Conservation (phyloP, 2,329 filamentous ascomycete species). For the Beauveria sp. region DNA sequence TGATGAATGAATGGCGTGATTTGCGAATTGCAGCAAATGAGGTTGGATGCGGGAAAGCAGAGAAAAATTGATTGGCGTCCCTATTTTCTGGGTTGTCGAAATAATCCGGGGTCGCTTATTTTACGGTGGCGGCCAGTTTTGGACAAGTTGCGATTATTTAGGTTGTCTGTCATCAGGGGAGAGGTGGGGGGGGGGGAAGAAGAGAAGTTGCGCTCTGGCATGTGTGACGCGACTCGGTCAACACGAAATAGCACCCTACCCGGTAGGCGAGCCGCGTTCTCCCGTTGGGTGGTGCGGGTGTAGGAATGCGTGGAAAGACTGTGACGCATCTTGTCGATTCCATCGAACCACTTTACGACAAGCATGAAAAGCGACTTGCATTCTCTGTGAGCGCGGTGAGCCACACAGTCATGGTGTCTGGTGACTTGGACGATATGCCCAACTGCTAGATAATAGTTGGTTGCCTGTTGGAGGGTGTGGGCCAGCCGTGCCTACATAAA, state of each 20-base stretch:
- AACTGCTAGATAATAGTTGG: not conserved
- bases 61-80: not conserved
- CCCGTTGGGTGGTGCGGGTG: not conserved
- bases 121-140: not conserved
- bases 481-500: not conserved
- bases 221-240: not conserved
- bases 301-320: not conserved
- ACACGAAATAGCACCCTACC: not conserved
- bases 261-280: not conserved
- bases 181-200: not conserved
- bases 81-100: not conserved
- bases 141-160: not conserved
- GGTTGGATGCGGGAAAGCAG: not conserved
- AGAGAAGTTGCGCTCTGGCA: not conserved
- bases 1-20: slow-evolving; percentile 6
- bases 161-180: no score
- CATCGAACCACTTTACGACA: not conserved
- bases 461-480: slow-evolving; percentile 1
- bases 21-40: not conserved
- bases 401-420: slow-evolving; percentile 11
- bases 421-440: slow-evolving; percentile 1
- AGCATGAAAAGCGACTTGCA: not conserved
- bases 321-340: not conserved
- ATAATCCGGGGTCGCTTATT: not conserved
- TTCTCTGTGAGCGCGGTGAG: not conserved